phyloP scores from a whole-genome alignment of 2,329 filamentous ascomycete species.

The Alternaria postmessia region DNA sequence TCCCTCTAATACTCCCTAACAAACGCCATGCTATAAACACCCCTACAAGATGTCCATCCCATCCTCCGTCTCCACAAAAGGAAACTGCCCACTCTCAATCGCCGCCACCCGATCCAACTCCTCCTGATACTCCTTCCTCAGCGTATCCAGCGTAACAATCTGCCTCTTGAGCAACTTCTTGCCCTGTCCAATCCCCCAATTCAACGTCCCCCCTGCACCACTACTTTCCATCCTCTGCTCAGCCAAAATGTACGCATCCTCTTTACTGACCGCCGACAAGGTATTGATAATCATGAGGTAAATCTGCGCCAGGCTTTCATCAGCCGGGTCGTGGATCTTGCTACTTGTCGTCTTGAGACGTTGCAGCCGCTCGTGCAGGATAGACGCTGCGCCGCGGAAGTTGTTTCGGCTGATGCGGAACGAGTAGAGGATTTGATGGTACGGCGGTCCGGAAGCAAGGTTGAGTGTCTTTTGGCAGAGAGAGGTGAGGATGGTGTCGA shows the following conservation, averaged over 20 bases:
- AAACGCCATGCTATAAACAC: not conserved
- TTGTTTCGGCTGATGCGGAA: constrained; percentile 86
- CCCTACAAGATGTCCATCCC: constrained; percentile 50
- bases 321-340: constrained; percentile 55
- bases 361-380: constrained; percentile 65
- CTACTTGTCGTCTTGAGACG: constrained; percentile 56
- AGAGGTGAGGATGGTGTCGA: constrained; percentile 79
- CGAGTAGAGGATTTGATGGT: constrained; percentile 88
- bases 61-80: constrained; percentile 62
- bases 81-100: constrained; percentile 89
- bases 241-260: constrained; percentile 82
- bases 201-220: not conserved
- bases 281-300: constrained; percentile 95
- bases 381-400: constrained; percentile 77
- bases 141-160: constrained; percentile 84
- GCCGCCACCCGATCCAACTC: constrained; percentile 89
- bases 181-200: constrained; percentile 29
- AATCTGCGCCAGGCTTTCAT: constrained; percentile 70
- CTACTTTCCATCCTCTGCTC: constrained; percentile 57
- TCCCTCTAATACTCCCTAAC: not conserved
- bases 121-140: constrained; percentile 86
- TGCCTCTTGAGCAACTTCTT: constrained; percentile 66
- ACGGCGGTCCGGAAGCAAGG: constrained; percentile 69
- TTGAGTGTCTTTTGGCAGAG: constrained; percentile 75
- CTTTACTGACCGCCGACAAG: constrained; percentile 81